Evolutionary conservation across 1,139 yeast species (phyloP), one percentile per base, ranked within the genome.

Genomic region (Blastobotrys elegans): DNA sequence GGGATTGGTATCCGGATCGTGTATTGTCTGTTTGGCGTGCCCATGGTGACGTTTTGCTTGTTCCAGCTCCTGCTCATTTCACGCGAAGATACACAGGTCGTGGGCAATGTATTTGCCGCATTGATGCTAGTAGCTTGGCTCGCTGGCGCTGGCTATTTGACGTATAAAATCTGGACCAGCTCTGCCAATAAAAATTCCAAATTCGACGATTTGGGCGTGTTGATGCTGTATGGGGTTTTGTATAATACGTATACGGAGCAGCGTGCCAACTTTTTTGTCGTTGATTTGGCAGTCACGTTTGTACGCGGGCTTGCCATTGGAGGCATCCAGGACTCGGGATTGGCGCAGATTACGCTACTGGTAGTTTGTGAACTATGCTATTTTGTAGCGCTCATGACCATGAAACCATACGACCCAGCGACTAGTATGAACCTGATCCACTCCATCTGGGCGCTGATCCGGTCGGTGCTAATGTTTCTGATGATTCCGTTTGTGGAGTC

Each of bases 301-400:
- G 16, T 61, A 13, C 59, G 68, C n/a, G 67, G 67, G 11, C 27
- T 66, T 8, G 56, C 63, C 1, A 51, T 68, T 45, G 71, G 71
- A 1, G 67, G 60, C 1, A 44, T 63, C n/a, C 70, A 67, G 47
- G 45, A 48, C 14, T 63, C 69, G 1, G 71, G 71, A 11, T 47
- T 63, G 7, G 69, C 71, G 1, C 71, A 67, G 47, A 53, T 67
- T 17, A 55, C 61, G 1, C 39, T 67, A 5, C 53, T 68, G 26
- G 63, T 65, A 3, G 44, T 62, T 11, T 43, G 57, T 8, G 71
- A 67, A 48, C 50, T 63, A 10, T 52, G 53, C 22, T 53, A 52
- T 30, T 51, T 64, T 35, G 45, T 55, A 20, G 53, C 58, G 3
- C 34, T 65, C 26, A 40, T 56, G 33, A 48, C 53, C 18, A 50